Conservation (phyloP, 2,329 filamentous ascomycete species). For the Fusarium penzigii region DNA sequence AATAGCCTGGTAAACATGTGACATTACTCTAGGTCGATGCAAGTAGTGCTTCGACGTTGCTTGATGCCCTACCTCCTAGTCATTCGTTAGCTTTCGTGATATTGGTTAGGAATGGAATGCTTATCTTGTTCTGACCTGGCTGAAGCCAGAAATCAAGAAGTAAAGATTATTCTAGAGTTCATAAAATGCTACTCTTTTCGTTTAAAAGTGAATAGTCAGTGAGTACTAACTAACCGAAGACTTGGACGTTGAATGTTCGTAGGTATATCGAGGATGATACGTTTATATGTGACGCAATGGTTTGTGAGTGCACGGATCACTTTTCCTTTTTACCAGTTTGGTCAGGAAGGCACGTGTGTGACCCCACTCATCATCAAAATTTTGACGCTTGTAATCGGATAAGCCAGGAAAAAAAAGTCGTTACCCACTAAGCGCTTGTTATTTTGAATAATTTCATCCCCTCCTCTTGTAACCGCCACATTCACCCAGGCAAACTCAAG, state of each 20-base stretch:
- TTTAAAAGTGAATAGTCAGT: neutral
- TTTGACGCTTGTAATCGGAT: conserved; percentile 17
- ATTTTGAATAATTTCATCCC: conserved; percentile 7
- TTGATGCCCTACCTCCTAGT: too few relatives aligned
- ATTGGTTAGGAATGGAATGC: too few relatives aligned
- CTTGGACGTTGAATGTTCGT: neutral
- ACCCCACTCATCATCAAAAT: conserved; percentile 31
- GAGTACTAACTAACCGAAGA: neutral
- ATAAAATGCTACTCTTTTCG: too few relatives aligned
- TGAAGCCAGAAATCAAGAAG: too few relatives aligned
- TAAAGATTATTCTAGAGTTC: too few relatives aligned
- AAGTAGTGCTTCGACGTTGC: too few relatives aligned
- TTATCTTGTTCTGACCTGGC: too few relatives aligned
- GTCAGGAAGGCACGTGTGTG: conserved; percentile 31
- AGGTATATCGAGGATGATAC: neutral
- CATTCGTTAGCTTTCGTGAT: too few relatives aligned
- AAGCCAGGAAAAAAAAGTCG: conserved; percentile 14
- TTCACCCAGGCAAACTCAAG: conserved; percentile 1
- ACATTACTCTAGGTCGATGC: too few relatives aligned
- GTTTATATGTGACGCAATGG: neutral
- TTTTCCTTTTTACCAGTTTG: neutral
- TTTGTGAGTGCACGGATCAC: conserved; percentile 12
- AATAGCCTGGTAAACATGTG: too few relatives aligned
- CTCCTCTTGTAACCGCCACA: conserved; percentile 11
- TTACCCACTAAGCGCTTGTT: conserved; percentile 19